Base-by-base conservation (phyloP, 306 rosid genomes). In the Erythrophleum fordii region DNA sequence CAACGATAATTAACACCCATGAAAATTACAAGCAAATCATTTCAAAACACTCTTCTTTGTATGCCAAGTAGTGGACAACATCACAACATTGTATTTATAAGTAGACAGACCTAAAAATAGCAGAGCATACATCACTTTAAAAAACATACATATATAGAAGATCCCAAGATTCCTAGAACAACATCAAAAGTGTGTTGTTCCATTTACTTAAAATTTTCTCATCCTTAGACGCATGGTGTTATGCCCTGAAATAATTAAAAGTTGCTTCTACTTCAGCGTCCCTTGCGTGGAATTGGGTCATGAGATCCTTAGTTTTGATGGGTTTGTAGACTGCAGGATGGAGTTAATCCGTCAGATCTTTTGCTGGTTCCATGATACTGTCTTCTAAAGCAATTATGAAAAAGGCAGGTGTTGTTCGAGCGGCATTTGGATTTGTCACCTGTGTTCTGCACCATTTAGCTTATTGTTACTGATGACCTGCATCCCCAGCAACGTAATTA, bases 321-420 rank as follows among this genome's bases (percentile, higher is more conserved):
- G 69, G 25, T 35, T 64, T 64, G 11, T 64, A 64, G n/a, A 80
- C 26, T 1, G 89, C 81, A n/a, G 91, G 92, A 59, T 83, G 77
- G 10, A 25, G 60, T 56, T 79, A 86, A 53, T 83, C 76, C 49
- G 16, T 66, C 25, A 88, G 11, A 75, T 65, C 82, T 80, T 88
- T 41, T 72, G 90, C 93, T 22, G 97, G 91, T 78, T 82, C 85
- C 29, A 90, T 60, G 5, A 31, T 9, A 11, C 70, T 86, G 3
- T 88, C 90, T 18, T 75, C 79, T 10, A 76, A 81, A 22, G 97
- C 87, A 65, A 71, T 62, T 9, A 86, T 17, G 0, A 86, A 87
- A 69, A 85, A 85, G 0, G 87, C 84, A 46, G 68, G 42, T 0
- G 80, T 80, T 10, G 88, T 88, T 18, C 97, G 75, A 31, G 81